Conservation (phyloP, 1,284 basidiomycete species). For the Cryptococcus hybrid region DNA sequence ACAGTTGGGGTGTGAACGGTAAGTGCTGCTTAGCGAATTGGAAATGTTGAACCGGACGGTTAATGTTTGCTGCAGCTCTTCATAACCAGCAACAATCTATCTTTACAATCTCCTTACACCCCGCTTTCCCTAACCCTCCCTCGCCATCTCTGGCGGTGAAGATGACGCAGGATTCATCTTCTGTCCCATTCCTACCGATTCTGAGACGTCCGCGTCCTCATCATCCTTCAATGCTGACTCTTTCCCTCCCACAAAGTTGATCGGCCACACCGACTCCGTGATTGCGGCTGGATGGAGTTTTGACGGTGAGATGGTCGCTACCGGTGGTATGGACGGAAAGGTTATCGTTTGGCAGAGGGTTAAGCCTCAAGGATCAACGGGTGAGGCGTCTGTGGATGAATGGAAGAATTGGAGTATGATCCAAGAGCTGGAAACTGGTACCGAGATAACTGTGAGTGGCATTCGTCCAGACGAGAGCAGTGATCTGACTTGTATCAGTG, state of each 20-base stretch:
- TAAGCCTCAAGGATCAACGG: slow-evolving; percentile 13
- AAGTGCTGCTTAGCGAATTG: background rate
- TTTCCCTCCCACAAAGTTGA: slow-evolving; percentile 74
- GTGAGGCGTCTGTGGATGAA: slow-evolving; percentile 57
- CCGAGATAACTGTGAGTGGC: slow-evolving; percentile 82
- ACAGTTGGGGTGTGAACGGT: slow-evolving; percentile 31
- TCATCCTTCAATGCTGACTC: slow-evolving; percentile 54
- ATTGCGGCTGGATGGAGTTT: slow-evolving; percentile 73
- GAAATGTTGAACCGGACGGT: background rate
- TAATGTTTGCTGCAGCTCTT: slow-evolving; percentile 31
- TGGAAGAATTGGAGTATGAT: slow-evolving; percentile 88
- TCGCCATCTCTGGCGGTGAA: slow-evolving; percentile 90
- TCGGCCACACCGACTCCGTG: slow-evolving; percentile 91
- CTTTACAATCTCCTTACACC: slow-evolving; percentile 80
- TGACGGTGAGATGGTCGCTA: slow-evolving; percentile 89
- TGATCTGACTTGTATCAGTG: slow-evolving; percentile 62
- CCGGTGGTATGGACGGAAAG: slow-evolving; percentile 96
- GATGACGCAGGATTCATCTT: slow-evolving; percentile 95
- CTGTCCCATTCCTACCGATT: slow-evolving; percentile 35
- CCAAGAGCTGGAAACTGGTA: slow-evolving; percentile 86
- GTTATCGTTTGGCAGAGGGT: slow-evolving; percentile 87
- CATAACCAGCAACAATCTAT: slow-evolving; percentile 60
- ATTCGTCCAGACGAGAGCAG: too few species aligned
- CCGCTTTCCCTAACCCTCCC: slow-evolving; percentile 64
- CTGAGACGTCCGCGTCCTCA: slow-evolving; percentile 7